Base-by-base conservation (phyloP, 208 protist species). In the Trypanosoma caninum region DNA sequence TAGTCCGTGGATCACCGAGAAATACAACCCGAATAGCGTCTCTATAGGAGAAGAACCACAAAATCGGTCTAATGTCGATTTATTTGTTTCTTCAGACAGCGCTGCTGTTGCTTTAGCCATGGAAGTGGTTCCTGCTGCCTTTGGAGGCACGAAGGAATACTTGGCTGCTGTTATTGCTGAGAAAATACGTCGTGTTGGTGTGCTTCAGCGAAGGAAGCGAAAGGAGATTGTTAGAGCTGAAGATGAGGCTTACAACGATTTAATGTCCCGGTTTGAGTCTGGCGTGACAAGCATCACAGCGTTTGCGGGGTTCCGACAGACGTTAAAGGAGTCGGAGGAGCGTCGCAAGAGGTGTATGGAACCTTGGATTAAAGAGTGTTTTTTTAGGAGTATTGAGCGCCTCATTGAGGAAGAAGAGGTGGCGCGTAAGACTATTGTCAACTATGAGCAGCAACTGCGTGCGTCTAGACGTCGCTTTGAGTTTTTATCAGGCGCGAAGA, bases 221-320 rank as follows among this genome's bases (percentile, higher is more conserved):
- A 59, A 44, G 51, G 65, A 72, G 31, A n/a, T 72, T 22, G 0
- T 65, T 0, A 59, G 41, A 31, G 30, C 50, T 2, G 65, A 72
- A 40, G 57, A 60, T 27, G 65, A 72, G 3, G 65, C 46, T 6
- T 72, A 65, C 31, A 62, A 45, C 11, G 35, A 0, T 38, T 25
- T 72, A 27, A 2, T 59, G 25, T 58, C 38, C n/a, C 46, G 53
- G 13, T 34, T 47, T 14, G 65, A 64, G 22, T 38, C 18, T 13
- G 60, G 57, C 14, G 40, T 65, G 23, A 18, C n/a, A 38, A 65
- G 57, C 40, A 65, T 72, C 25, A 38, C 30, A 7, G 37, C 58
- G 13, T 72, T 72, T 58, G 18, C 55, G n/a, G 37, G 23, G 25
- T 72, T 72, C 54, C 56, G 65, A 16, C 11, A 25, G 0, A 57